Percentiles rank a stretch among this genome's conserved stretches.
These are phyloP conservation scores for Polyplosphaeria fusca DNA, from an alignment of 495 filamentous ascomycete species.

Conservation along the genomic window DNA sequence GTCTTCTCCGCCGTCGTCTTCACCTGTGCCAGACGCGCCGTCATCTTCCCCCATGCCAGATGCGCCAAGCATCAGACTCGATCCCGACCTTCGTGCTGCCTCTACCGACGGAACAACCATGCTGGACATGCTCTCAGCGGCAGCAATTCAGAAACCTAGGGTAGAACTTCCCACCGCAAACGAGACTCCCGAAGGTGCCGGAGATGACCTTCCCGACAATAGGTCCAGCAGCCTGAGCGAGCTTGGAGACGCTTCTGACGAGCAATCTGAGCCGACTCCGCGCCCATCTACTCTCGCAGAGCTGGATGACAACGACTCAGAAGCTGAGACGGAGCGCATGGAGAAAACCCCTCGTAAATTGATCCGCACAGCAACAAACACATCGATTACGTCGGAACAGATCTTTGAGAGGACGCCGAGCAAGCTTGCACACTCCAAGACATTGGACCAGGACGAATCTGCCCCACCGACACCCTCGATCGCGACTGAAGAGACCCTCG, in stretches of 20 bases:
- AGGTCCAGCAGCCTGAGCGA: conserved; percentile 81
- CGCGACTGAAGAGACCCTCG: background rate
- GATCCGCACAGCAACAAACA: conserved; percentile 21
- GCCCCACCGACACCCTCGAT: conserved; percentile 12
- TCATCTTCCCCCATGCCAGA: too few relatives aligned
- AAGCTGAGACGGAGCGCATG: conserved; percentile 94
- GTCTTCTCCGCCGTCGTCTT: conserved; percentile 8
- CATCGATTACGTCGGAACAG: conserved; percentile 25
- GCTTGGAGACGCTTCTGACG: conserved; percentile 73
- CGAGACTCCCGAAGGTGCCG: conserved; percentile 1
- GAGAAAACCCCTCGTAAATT: conserved; percentile 83
- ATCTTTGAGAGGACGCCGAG: conserved; percentile 40
- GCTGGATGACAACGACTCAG: conserved; percentile 74
- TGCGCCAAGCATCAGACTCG: too few relatives aligned
- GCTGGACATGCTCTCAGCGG: too few relatives aligned
- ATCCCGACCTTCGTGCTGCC: too few relatives aligned
- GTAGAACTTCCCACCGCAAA: too few relatives aligned
- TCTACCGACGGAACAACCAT: too few relatives aligned
- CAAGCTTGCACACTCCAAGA: conserved; percentile 30
- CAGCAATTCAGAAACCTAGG: too few relatives aligned
- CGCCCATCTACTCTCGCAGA: conserved; percentile 26
- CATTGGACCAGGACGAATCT: conserved; percentile 25
- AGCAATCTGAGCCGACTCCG: conserved; percentile 48
- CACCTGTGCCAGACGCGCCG: conserved; percentile 10
- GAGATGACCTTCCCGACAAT: conserved; percentile 36